Evolutionary conservation across 345 rosid genomes (phyloP).

Genomic region (Salix udensis): DNA sequence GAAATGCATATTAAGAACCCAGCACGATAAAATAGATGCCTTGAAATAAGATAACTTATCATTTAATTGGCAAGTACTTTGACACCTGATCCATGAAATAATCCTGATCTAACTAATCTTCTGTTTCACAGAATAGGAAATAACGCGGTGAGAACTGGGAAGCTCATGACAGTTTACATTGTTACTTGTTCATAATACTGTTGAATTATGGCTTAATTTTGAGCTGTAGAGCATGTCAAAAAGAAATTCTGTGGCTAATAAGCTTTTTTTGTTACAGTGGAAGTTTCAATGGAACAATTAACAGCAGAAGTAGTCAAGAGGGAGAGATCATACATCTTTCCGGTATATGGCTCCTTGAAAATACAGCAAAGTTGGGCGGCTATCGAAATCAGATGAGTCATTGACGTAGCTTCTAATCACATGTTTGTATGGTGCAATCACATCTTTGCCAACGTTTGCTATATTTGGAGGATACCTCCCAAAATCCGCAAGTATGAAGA

Average conservation of each 20-base stretch:
- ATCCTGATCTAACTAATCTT: background rate
- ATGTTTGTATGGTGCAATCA: constrained; percentile 92
- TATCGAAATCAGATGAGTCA: constrained; percentile 62
- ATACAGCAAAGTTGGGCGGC: constrained; percentile 73
- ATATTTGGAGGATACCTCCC: constrained; percentile 84
- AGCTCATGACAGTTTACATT: background rate
- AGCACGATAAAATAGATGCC: background rate
- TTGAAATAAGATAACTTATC: background rate
- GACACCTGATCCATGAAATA: background rate
- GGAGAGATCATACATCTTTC: constrained; percentile 67
- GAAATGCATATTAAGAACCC: background rate
- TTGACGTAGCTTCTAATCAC: constrained; percentile 51
- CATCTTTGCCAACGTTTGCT: constrained; percentile 81
- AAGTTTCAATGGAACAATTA: background rate
- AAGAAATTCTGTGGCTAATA: background rate
- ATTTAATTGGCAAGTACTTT: background rate
- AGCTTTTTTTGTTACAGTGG: background rate
- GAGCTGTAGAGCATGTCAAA: background rate
- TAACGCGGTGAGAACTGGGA: background rate
- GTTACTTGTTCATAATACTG: background rate
- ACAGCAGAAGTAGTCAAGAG: background rate
- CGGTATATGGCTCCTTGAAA: constrained; percentile 97
- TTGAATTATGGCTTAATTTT: background rate
- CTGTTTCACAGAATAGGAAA: background rate
- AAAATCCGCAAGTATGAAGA: constrained; percentile 78